Evolutionary conservation across 2,329 filamentous ascomycete genomes (phyloP).

Genomic region (Penicillium verrucosum): DNA sequence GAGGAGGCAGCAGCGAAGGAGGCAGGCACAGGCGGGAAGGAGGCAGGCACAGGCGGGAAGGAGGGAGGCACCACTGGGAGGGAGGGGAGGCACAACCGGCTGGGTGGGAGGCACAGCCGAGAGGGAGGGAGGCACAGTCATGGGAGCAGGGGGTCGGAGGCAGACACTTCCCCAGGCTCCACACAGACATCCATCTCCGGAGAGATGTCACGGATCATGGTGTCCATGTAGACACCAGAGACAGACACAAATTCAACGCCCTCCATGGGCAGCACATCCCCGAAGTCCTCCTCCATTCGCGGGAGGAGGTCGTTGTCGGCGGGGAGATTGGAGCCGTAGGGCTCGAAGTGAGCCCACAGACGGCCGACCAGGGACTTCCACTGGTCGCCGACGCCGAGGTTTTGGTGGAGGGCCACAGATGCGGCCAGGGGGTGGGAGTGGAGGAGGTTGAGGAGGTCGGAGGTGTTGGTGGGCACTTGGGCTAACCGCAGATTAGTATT

Average conservation of each 20-base stretch:
- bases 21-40: background rate
- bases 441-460: background rate
- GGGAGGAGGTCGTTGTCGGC: background rate
- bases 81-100: background rate
- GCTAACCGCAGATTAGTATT: background rate
- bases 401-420: background rate
- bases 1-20: background rate
- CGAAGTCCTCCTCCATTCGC: background rate
- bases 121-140: background rate
- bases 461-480: background rate
- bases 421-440: background rate
- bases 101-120: background rate
- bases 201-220: background rate
- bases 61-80: background rate
- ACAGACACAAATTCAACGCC: background rate
- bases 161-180: background rate
- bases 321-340: background rate
- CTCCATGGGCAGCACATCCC: background rate
- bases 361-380: background rate
- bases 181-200: slow-evolving; percentile 2
- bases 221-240: background rate
- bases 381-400: background rate
- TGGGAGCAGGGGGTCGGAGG: background rate
- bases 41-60: background rate
- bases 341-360: background rate